Conservation (phyloP, 2,329 filamentous ascomycete species). For the Dryadomyces quercus-mongolicae region DNA sequence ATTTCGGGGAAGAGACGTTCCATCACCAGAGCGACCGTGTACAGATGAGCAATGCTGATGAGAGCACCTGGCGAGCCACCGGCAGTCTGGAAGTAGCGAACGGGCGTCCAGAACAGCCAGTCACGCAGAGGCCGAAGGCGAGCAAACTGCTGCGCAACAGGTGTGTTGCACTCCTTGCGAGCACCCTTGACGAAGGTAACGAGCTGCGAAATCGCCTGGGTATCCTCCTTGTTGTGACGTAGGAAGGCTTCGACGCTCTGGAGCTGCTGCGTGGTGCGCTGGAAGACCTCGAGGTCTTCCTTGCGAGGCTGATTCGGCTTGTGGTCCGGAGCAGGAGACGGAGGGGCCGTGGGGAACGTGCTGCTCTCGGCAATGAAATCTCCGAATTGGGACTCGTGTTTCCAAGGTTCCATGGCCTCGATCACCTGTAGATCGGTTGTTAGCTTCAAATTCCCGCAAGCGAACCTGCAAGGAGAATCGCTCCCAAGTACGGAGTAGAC, state of each 20-base stretch:
- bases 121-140: constrained; percentile 77
- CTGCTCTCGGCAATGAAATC: constrained; percentile 73
- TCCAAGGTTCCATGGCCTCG: constrained; percentile 83
- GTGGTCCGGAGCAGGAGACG: constrained; percentile 48
- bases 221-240: constrained; percentile 57
- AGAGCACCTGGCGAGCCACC: constrained; percentile 66
- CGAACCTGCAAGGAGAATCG: not conserved
- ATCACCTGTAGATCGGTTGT: constrained; percentile 48
- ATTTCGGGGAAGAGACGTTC: constrained; percentile 89
- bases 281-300: constrained; percentile 58
- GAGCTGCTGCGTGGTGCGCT: constrained; percentile 54
- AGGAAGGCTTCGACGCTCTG: constrained; percentile 56
- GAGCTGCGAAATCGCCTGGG: constrained; percentile 55
- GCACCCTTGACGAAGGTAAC: constrained; percentile 62
- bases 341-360: constrained; percentile 56
- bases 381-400: constrained; percentile 75
- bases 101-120: constrained; percentile 94
- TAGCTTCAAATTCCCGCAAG: not conserved
- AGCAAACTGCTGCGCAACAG: constrained; percentile 75
- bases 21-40: constrained; percentile 75
- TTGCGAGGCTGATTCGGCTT: constrained; percentile 51
- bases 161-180: constrained; percentile 55
- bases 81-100: constrained; percentile 67
- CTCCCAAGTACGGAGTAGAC: not conserved
- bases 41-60: constrained; percentile 81